Evolutionary conservation across 2,329 filamentous ascomycete species (phyloP).

Genomic region (Monosporascus cannonballus): DNA sequence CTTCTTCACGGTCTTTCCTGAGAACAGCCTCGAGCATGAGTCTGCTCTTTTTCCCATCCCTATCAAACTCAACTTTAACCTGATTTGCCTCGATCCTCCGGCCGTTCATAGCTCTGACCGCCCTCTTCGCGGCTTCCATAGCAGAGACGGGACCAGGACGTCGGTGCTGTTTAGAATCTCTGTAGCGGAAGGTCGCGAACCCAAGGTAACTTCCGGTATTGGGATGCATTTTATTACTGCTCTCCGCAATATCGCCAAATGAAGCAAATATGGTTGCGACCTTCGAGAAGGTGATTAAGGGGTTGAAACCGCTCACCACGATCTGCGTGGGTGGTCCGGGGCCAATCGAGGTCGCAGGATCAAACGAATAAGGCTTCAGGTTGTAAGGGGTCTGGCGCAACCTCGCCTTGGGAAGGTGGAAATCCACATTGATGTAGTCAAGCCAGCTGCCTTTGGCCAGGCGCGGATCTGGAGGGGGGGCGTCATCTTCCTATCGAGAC

Average conservation of each 20-base stretch:
- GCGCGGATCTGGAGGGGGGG: slow-evolving; percentile 75
- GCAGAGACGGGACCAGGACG: slow-evolving; percentile 56
- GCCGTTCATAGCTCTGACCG: slow-evolving; percentile 70
- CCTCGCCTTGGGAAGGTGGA: slow-evolving; percentile 64
- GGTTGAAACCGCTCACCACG: slow-evolving; percentile 94
- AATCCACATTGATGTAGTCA: slow-evolving; percentile 64
- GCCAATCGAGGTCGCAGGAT: slow-evolving; percentile 76
- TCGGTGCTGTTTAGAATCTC: slow-evolving; percentile 58
- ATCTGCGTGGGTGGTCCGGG: slow-evolving; percentile 86
- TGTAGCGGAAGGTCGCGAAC: slow-evolving; percentile 86
- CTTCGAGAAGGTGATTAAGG: slow-evolving; percentile 73
- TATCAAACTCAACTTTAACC: slow-evolving; percentile 81
- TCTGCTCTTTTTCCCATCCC: slow-evolving; percentile 77
- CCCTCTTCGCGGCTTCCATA: slow-evolving; percentile 73
- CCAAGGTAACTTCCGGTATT: slow-evolving; percentile 91
- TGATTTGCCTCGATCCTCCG: slow-evolving; percentile 71
- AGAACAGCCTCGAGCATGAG: slow-evolving; percentile 71
- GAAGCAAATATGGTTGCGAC: slow-evolving; percentile 70
- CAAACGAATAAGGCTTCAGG: slow-evolving; percentile 74
- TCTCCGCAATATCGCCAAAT: slow-evolving; percentile 82
- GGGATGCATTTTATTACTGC: slow-evolving; percentile 92
- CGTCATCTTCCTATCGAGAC: slow-evolving; percentile 68
- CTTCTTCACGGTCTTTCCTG: slow-evolving; percentile 59
- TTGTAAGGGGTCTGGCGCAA: slow-evolving; percentile 70
- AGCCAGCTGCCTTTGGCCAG: slow-evolving; percentile 61